Percentiles rank a stretch among this genome's conserved stretches.
These are phyloP conservation scores for Saccharomycopsis amapae DNA, from an alignment of 805 yeast species.

Conservation along the genomic window DNA sequence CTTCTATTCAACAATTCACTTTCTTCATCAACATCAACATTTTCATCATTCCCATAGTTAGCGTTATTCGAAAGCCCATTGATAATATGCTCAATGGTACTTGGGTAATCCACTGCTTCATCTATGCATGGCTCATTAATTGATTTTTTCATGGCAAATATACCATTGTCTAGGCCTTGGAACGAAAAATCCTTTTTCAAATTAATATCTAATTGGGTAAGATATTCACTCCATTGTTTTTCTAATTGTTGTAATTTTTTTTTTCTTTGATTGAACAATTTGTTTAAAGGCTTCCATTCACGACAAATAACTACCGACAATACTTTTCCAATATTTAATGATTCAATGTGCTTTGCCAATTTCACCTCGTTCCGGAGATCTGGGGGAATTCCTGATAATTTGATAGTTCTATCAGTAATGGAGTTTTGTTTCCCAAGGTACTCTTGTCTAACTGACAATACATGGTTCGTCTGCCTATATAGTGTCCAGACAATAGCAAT, in stretches of 20 bases:
- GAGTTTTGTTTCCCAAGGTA: conserved; percentile 83
- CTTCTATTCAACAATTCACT: conserved; percentile 11
- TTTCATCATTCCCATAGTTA: conserved; percentile 4
- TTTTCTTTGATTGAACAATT: conserved; percentile 53
- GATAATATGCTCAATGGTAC: conserved; percentile 5
- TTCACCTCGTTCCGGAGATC: conserved; percentile 65
- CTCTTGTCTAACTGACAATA: conserved; percentile 70
- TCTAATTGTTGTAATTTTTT: conserved; percentile 53
- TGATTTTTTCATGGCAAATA: conserved; percentile 12
- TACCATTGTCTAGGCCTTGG: conserved; percentile 13
- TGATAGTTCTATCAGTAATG: conserved; percentile 83
- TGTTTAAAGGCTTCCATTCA: conserved; percentile 76
- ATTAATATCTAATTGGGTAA: conserved; percentile 34
- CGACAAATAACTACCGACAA: conserved; percentile 71
- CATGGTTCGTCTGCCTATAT: conserved; percentile 61
- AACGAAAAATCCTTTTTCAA: conserved; percentile 10
- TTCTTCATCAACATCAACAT: conserved; percentile 16
- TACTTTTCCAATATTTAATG: conserved; percentile 73
- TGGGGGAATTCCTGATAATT: conserved; percentile 84
- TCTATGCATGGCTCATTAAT: too few relatives aligned
- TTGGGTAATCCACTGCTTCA: neutral
- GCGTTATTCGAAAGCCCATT: neutral
- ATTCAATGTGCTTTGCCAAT: conserved; percentile 67
- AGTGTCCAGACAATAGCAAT: conserved; percentile 51
- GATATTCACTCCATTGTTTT: conserved; percentile 61